Conservation (phyloP, 2,329 filamentous ascomycete species). For the Beauveria bassiana region DNA sequence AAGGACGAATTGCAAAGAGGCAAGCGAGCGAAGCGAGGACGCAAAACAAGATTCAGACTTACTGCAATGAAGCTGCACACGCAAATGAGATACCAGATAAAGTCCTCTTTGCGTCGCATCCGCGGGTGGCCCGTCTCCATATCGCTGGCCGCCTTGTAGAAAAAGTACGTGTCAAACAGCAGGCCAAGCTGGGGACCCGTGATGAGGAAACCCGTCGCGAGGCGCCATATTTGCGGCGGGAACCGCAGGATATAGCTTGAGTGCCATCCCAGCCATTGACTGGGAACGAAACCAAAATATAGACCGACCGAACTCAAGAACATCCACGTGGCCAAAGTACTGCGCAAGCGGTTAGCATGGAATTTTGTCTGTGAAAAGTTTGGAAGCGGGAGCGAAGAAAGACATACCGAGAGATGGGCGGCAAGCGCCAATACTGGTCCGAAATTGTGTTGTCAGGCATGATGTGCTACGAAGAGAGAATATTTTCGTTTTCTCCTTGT, state of each 20-base stretch:
- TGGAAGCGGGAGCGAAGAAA: not conserved
- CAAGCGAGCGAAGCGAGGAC: conserved; percentile 15
- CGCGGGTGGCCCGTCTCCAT: conserved; percentile 65
- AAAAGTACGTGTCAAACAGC: conserved; percentile 65
- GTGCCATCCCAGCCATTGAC: conserved; percentile 45
- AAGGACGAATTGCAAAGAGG: not conserved
- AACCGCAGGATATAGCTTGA: conserved; percentile 43
- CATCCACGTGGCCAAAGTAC: conserved; percentile 11
- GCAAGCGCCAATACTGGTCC: conserved; percentile 32
- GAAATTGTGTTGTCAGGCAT: conserved; percentile 15
- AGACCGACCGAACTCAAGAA: conserved; percentile 49
- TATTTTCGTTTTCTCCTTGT: not conserved
- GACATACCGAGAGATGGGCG: conserved; percentile 35
- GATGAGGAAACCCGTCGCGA: conserved; percentile 34
- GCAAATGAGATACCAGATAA: conserved; percentile 74
- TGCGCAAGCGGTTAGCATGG: conserved; percentile 11
- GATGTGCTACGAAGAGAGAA: conserved; percentile 10
- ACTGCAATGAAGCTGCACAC: conserved; percentile 66
- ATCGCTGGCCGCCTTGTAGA: conserved; percentile 70
- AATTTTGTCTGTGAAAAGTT: not conserved
- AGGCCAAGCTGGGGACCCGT: conserved; percentile 37
- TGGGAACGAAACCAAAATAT: conserved; percentile 45
- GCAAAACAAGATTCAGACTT: conserved; percentile 39
- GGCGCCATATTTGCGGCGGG: conserved; percentile 36
- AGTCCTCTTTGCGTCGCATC: conserved; percentile 68